Base-by-base conservation (phyloP, 169 alveolate species). In the Plasmodium fragile region DNA sequence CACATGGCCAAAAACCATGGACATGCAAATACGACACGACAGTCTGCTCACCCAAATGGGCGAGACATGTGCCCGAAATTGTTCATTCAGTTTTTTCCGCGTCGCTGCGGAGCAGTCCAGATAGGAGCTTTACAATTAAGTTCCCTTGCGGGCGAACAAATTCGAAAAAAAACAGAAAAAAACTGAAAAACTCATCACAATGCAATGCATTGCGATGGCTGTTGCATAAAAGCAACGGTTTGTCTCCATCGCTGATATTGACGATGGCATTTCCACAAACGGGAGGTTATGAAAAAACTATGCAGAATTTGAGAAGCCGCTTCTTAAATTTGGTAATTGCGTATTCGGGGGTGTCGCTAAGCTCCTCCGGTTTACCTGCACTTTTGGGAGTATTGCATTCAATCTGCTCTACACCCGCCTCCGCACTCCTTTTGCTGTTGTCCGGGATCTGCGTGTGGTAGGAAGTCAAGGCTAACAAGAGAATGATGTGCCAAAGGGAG, bases 401-500 rank as follows among this genome's bases (percentile, higher is more conserved):
- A 41, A 3, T 55, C 59, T 45, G 13, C 28, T 22, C n/a, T 4
- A 6, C 16, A 52, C 10, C 28, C 25, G 36, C 4, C 13, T 53
- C 79, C 36, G 43, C 16, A 10, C 53, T 81, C 28, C 73, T 36
- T 18, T 28, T 32, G 39, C 69, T 53, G 16, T 25, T 77, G 69
- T 52, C 53, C 39, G 81, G 96, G 55, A 73, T 92, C 78, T 90
- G 92, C 59, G 94, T 95, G 92, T 49, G 98, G 93, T 91, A 91
- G n/a, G 94, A 25, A 1, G 97, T 82, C 22, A 94, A 39, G 1
- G 96, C 97, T 82, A 96, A 78, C 22, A 96, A 70, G 52, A 92
- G 30, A 59, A 96, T 91, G 11, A 96, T 93, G 39, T 96, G 98
- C 98, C 98, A 95, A 10, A 59, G 65, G 13, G 94, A 75, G 52